These are phyloP conservation scores for Amaranthus tricolor DNA, from an alignment of 179 eudicot genomes.

Conservation along the genomic window DNA sequence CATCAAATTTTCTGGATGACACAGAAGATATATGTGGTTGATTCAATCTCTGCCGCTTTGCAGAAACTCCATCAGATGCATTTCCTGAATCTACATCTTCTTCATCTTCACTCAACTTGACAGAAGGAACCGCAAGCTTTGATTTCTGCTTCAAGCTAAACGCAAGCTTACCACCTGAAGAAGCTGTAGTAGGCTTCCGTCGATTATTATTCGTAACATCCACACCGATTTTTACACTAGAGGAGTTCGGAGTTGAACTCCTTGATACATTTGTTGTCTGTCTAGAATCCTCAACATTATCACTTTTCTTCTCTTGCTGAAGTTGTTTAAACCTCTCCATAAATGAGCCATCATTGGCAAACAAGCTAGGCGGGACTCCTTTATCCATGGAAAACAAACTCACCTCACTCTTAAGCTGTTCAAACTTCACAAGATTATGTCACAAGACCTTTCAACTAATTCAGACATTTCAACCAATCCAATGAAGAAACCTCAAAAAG, in stretches of 20 bases:
- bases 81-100: conserved; percentile 42
- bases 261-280: conserved; percentile 32
- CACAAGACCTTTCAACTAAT: conserved; percentile 44
- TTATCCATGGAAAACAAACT: conserved; percentile 58
- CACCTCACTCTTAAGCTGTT: conserved; percentile 41
- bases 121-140: conserved; percentile 76
- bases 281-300: conserved; percentile 37
- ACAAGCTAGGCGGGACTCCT: conserved; percentile 54
- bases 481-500: background rate
- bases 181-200: conserved; percentile 32
- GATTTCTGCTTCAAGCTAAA: conserved; percentile 95
- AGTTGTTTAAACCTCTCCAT: conserved; percentile 95
- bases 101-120: conserved; percentile 82
- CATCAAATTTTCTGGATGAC: conserved; percentile 48
- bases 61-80: conserved; percentile 41
- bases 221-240: conserved; percentile 40
- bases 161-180: conserved; percentile 84
- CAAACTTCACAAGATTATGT: conserved; percentile 38
- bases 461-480: conserved; percentile 31
- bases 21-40: conserved; percentile 43
- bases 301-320: conserved; percentile 53
- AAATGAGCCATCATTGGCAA: conserved; percentile 91
- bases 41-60: conserved; percentile 72
- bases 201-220: conserved; percentile 40
- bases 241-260: conserved; percentile 44